These are phyloP conservation scores for Pythium apleroticum DNA, from an alignment of 352 stramenopile genomes.

Conservation along the genomic window DNA sequence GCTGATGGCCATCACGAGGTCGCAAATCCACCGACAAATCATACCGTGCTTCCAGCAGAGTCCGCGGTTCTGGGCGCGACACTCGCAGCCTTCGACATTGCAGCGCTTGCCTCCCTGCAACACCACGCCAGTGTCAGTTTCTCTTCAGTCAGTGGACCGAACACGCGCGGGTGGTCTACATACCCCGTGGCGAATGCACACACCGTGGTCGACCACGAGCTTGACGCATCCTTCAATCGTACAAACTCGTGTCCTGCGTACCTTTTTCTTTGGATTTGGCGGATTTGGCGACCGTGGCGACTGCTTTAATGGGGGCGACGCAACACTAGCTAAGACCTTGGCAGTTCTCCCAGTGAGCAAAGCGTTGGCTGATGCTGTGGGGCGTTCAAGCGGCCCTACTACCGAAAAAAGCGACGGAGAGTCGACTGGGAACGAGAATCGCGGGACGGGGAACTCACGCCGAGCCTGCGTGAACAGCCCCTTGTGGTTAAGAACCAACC, in stretches of 20 bases:
- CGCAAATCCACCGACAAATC: too few species aligned
- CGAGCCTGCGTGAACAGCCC: background rate
- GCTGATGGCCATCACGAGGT: too few species aligned
- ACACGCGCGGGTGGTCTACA: background rate
- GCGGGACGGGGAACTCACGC: background rate
- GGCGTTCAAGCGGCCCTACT: background rate
- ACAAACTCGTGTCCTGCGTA: conserved; percentile 43
- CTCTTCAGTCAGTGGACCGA: background rate
- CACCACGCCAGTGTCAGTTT: background rate
- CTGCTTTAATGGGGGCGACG: background rate
- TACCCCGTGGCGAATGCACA: conserved; percentile 27
- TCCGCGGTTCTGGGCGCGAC: conserved; percentile 46
- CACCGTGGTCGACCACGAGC: conserved; percentile 47
- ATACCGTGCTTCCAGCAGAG: conserved; percentile 46
- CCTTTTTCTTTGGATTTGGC: conserved; percentile 24
- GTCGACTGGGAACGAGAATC: background rate
- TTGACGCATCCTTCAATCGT: conserved; percentile 42
- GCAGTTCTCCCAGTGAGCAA: background rate
- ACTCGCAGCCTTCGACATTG: conserved; percentile 43
- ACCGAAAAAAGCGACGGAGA: background rate
- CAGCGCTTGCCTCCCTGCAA: conserved; percentile 42
- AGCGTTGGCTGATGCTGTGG: background rate
- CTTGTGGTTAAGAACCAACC: background rate
- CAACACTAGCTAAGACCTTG: background rate
- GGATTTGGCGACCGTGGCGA: background rate